phyloP scores from a whole-genome alignment of 2,329 filamentous ascomycete species.

The Neofusicoccum kwambonambiense region DNA sequence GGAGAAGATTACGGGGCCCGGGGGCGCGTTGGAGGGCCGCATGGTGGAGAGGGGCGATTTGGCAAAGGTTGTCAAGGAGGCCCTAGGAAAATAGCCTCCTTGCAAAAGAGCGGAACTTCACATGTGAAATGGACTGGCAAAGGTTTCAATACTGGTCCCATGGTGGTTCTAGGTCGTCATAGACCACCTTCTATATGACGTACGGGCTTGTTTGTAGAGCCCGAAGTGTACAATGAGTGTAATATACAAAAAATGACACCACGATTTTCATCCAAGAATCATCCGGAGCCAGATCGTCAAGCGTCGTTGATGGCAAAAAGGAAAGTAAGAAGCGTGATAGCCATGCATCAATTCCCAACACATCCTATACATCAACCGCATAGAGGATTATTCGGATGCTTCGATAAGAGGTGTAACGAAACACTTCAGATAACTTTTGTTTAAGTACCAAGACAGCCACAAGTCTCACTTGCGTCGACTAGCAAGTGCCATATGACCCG shows the following conservation, averaged over 20 bases:
- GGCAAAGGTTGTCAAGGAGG: conserved; percentile 60
- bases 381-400: too few species aligned
- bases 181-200: not conserved
- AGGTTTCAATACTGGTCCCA: not conserved
- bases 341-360: too few species aligned
- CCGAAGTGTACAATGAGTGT: not conserved
- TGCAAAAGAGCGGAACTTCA: not conserved
- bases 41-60: conserved; percentile 63
- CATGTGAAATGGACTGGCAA: not conserved
- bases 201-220: not conserved
- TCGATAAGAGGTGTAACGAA: too few species aligned
- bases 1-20: conserved; percentile 50
- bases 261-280: too few species aligned
- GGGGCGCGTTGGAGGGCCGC: conserved; percentile 58
- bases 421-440: too few species aligned
- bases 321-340: too few species aligned
- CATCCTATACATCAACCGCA: too few species aligned
- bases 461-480: too few species aligned
- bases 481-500: too few species aligned
- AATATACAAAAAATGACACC: not conserved
- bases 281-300: too few species aligned
- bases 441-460: too few species aligned
- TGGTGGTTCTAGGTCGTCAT: not conserved
- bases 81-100: not conserved
- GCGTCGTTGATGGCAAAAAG: too few species aligned